These are phyloP conservation scores for Imleria badia DNA, from an alignment of 768 basidiomycete genomes.

Conservation along the genomic window DNA sequence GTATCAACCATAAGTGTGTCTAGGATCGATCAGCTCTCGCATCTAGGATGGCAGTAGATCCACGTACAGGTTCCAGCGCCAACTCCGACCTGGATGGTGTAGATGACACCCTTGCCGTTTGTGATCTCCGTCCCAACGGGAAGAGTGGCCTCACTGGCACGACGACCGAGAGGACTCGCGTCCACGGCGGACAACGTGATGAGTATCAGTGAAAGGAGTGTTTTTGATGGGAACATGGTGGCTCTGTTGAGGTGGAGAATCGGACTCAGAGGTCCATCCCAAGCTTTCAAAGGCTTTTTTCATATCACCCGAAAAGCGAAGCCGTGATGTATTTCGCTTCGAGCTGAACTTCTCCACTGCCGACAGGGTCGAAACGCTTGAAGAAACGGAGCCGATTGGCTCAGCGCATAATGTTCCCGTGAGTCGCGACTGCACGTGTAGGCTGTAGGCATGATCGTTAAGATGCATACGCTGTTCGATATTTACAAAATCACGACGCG, in stretches of 20 bases:
- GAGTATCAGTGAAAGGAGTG: slow-evolving; percentile 10
- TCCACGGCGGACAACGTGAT: slow-evolving; percentile 11
- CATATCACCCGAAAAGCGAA: not conserved
- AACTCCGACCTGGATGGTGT: slow-evolving; percentile 30
- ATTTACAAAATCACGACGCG: no score
- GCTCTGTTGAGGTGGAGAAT: not conserved
- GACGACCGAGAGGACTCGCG: slow-evolving; percentile 12
- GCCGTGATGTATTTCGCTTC: no score
- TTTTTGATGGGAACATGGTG: slow-evolving; percentile 13
- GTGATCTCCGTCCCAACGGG: slow-evolving; percentile 13
- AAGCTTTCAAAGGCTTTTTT: not conserved
- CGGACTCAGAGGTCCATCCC: no score
- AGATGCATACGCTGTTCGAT: no score
- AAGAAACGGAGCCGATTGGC: no score
- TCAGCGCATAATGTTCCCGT: no score
- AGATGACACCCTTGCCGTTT: no score
- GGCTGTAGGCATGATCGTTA: no score
- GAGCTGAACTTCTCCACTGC: no score
- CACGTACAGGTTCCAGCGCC: slow-evolving; percentile 29
- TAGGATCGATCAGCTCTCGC: slow-evolving; percentile 2
- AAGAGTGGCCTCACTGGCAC: slow-evolving; percentile 9
- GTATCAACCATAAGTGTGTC: slow-evolving; percentile 32
- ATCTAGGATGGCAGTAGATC: not conserved
- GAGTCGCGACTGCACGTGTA: no score
- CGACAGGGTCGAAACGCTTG: no score